Base-by-base conservation (phyloP, 164 flowering plant species). In the Umbellularia californica region DNA sequence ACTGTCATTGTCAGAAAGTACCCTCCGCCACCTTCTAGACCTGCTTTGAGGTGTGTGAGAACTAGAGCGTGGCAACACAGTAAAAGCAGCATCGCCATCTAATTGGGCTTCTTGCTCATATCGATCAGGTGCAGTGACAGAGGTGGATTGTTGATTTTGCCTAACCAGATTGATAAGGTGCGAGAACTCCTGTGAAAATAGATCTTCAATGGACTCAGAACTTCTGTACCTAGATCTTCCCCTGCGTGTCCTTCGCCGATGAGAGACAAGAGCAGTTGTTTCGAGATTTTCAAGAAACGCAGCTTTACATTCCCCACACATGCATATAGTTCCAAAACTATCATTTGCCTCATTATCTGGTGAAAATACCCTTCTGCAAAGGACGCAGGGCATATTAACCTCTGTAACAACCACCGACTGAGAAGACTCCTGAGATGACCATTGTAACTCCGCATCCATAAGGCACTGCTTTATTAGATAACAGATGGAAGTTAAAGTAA, bases 261-360 rank as follows among this genome's bases (percentile, higher is more conserved):
- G 84, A 69, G 80, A 74, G 30, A 77, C 80, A 22, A 35, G 87
- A 2, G 71, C 19, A 1, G 89, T 79, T 41, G 84, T 69, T 41
- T 77, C 89, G 52, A 77, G 66, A 81, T 92, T 89, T 77, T 89
- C 92, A 72, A 88, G 83, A 69, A 86, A 79, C 79, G 87, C 75
- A 78, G 82, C 83, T 73, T 88, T 90, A 82, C 98, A 94, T 67
- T 91, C 92, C 51, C 89, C 87, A 76, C 98, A 92, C 50, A 90
- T 23, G 55, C 76, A 77, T 33, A 83, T 52, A 70, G 79, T 64
- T 77, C 85, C 89, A 69, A 64, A 74, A 75, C 80, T 84, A 23
- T 74, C 79, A 65, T 68, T 64, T 4, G 52, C 75, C 68, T 83
- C 89, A 77, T 74, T 81, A 35, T 85, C 92, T 50, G 81, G 78